Percentiles rank a stretch among this genome's conserved stretches.
Evolutionary conservation across 805 yeast genomes (phyloP).

Genomic region (Cyberlindnera euphorbiiphila): DNA sequence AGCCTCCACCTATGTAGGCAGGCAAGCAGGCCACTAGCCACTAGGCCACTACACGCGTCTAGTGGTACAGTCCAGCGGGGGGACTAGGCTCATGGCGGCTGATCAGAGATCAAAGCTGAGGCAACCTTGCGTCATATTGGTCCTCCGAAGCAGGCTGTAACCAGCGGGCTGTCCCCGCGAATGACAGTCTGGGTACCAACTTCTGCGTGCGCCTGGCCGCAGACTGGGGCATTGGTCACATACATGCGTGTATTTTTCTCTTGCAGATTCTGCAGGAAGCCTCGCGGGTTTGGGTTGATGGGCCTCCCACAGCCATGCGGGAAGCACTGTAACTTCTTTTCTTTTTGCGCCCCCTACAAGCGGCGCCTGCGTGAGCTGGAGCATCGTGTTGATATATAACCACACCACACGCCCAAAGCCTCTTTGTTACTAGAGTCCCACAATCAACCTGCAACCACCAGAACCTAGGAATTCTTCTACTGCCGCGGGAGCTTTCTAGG

Average conservation of each 20-base stretch:
- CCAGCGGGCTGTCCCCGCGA: too few relatives aligned
- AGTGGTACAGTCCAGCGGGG: too few relatives aligned
- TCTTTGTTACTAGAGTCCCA: background rate
- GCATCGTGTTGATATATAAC: conserved; percentile 11
- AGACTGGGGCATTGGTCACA: conserved; percentile 1
- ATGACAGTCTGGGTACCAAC: background rate
- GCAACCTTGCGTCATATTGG: background rate
- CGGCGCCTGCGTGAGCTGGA: conserved; percentile 7
- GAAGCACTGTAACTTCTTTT: conserved; percentile 7
- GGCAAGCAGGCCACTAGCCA: too few relatives aligned
- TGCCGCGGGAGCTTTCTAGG: too few relatives aligned
- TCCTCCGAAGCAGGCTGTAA: too few relatives aligned
- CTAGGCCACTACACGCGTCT: too few relatives aligned
- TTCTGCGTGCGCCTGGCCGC: background rate
- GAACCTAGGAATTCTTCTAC: too few relatives aligned
- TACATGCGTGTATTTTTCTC: conserved; percentile 12
- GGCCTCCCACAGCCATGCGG: conserved; percentile 1
- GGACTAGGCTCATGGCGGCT: too few relatives aligned
- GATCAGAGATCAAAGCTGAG: too few relatives aligned
- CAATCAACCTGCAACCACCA: too few relatives aligned
- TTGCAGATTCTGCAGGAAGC: conserved; percentile 10
- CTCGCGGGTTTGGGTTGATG: conserved; percentile 6
- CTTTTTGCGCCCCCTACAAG: conserved; percentile 8
- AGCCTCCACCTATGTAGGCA: too few relatives aligned
- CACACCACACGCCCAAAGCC: background rate